Percentiles rank a stretch among this genome's conserved stretches.
Evolutionary conservation across 2,329 filamentous ascomycete genomes (phyloP).

Genomic region (Apiospora malaysiana): DNA sequence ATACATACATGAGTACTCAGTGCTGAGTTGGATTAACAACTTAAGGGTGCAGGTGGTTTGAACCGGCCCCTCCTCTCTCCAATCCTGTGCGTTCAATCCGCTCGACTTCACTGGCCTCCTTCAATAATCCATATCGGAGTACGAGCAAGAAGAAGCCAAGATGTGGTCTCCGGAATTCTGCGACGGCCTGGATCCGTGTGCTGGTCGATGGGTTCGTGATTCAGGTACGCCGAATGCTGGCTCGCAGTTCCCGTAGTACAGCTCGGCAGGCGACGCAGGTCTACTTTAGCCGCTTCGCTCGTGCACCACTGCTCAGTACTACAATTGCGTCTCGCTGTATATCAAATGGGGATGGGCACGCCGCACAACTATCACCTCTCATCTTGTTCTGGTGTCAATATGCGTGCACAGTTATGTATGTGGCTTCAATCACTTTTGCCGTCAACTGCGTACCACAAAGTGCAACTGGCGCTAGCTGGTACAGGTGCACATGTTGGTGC

Average conservation of each 20-base stretch:
- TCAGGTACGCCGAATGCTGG: conserved; percentile 6
- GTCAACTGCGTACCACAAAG: not conserved
- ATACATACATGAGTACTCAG: not conserved
- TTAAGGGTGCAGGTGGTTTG: not conserved
- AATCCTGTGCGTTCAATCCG: not conserved
- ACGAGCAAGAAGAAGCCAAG: not conserved
- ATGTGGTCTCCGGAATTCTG: not conserved
- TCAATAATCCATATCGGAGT: not conserved
- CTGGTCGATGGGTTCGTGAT: not conserved
- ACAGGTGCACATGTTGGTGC: not conserved
- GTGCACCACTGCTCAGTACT: not conserved
- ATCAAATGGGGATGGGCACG: not conserved
- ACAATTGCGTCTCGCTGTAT: not conserved
- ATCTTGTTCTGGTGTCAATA: not conserved
- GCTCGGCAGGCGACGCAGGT: not conserved
- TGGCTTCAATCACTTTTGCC: not conserved
- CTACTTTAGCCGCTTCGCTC: not conserved
- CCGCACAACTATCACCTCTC: not conserved
- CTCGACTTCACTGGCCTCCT: not conserved
- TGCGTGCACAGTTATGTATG: not conserved
- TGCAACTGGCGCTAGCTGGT: not conserved
- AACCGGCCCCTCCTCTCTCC: not conserved
- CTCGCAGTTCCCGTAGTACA: not conserved
- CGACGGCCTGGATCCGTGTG: not conserved
- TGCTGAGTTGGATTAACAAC: not conserved